phyloP scores from a whole-genome alignment of 1,284 basidiomycete species.

The Ceraceosorus guamensis region DNA sequence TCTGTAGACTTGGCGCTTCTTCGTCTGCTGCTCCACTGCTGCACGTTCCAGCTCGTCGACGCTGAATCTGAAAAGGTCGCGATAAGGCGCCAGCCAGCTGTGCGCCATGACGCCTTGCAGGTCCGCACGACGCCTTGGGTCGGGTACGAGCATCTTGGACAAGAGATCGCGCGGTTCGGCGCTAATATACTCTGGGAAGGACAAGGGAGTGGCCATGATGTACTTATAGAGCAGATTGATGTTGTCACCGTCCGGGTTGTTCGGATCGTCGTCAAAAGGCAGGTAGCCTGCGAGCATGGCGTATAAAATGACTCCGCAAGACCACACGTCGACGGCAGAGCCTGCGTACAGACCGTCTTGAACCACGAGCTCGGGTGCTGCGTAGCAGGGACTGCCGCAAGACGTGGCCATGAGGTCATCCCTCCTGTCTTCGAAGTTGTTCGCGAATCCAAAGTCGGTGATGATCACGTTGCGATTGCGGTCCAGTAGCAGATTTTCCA shows the following conservation, averaged over 20 bases:
- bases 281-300: slow-evolving; percentile 99
- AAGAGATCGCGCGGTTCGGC: slow-evolving; percentile 44
- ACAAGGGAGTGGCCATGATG: slow-evolving; percentile 60
- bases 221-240: slow-evolving; percentile 99
- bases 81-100: slow-evolving; percentile 45
- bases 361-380: slow-evolving; percentile 97
- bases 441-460: slow-evolving; percentile 98
- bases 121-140: slow-evolving; percentile 36
- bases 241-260: slow-evolving; percentile 97
- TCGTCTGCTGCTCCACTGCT: slow-evolving; percentile 46
- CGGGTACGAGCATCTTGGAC: slow-evolving; percentile 44
- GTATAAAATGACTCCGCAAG: slow-evolving; percentile 96
- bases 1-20: slow-evolving; percentile 45
- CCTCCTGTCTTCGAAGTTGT: slow-evolving; percentile 69
- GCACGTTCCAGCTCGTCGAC: slow-evolving; percentile 46
- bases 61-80: slow-evolving; percentile 46
- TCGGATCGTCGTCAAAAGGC: slow-evolving; percentile 98
- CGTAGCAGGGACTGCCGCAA: slow-evolving; percentile 96
- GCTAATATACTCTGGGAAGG: slow-evolving; percentile 47
- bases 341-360: slow-evolving; percentile 95
- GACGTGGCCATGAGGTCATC: slow-evolving; percentile 98
- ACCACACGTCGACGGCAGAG: slow-evolving; percentile 99
- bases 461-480: slow-evolving; percentile 97
- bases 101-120: slow-evolving; percentile 46
- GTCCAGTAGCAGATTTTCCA: slow-evolving; percentile 95